Evolutionary conservation across 176 grass and related monocot genomes (phyloP), one percentile per base, ranked within the genome.

Genomic region (Alopecurus myosuroides): DNA sequence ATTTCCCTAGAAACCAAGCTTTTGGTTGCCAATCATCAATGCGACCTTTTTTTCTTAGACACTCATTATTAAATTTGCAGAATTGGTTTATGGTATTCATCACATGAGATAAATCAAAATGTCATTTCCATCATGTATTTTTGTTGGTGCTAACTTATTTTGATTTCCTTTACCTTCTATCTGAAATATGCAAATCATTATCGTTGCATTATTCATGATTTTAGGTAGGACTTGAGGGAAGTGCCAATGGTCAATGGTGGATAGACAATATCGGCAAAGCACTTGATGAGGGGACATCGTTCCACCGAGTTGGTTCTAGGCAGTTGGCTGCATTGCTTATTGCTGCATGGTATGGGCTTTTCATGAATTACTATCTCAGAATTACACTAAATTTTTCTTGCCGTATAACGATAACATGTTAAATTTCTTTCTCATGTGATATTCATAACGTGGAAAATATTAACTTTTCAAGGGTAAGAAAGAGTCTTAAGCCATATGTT

Each of bases 141-240:
- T 56, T 53, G 4, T 41, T 66, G 70, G 44, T 15, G 35, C 60
- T 71, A 63, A 53, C 49, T 17, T 26, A 4, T 49, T 88, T 77
- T 49, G 10, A 31, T 83, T 55, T 42, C 46, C 75, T 80, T 80
- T 51, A 55, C 11, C 69, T 67, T 28, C 34, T 1, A 22, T 31
- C 5, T 88, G 26, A 46, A 74, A 74, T 45, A 56, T n/a, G 35
- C 11, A 40, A 74, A 80, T 80, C 46, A 76, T 23, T 4, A 75
- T 49, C 40, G 11, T n/a, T n/a, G n/a, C n/a, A n/a, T n/a, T n/a
- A n/a, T n/a, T 81, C 69, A 76, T 84, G 85, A 52, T 85, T 79
- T 58, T 87, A 98, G 96, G 96, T 98, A 92, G 96, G 96, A 82
- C 93, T 98, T 53, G 95, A 98, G 89, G 95, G 93, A 46, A 98